These are phyloP conservation scores for Flaveria floridana DNA, from an alignment of 140 eudicot species.

Conservation along the genomic window DNA sequence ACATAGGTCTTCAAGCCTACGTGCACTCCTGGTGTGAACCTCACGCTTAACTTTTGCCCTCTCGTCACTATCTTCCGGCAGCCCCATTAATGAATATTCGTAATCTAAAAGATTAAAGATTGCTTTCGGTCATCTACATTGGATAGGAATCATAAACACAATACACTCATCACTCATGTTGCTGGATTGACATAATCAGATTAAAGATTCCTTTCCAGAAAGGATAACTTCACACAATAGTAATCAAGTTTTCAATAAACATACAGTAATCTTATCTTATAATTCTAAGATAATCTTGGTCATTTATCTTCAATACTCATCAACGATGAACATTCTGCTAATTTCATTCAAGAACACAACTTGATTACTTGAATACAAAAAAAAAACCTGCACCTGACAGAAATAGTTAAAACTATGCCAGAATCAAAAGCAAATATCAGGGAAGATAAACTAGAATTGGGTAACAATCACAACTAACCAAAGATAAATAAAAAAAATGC, in stretches of 20 bases:
- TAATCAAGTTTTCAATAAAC: not conserved
- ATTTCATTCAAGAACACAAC: not conserved
- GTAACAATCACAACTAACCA: not conserved
- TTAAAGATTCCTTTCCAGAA: too few relatives aligned
- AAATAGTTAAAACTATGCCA: too few relatives aligned
- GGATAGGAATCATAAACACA: not conserved
- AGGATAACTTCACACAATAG: too few relatives aligned
- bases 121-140: slow-evolving; percentile 3
- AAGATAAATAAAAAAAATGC: too few relatives aligned
- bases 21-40: slow-evolving; percentile 76
- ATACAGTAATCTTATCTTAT: slow-evolving; percentile 6
- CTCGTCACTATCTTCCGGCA: slow-evolving; percentile 73
- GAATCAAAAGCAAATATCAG: too few relatives aligned
- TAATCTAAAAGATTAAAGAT: slow-evolving; percentile 47
- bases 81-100: slow-evolving; percentile 76
- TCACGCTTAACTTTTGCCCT: slow-evolving; percentile 66
- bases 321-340: not conserved
- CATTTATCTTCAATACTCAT: not conserved
- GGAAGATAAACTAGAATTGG: too few relatives aligned
- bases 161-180: not conserved
- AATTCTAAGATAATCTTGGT: not conserved
- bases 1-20: slow-evolving; percentile 75
- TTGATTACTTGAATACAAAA: not conserved
- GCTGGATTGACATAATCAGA: not conserved
- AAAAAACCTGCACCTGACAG: not conserved